Conservation (phyloP, 31 red algal species). For the Porphyra umbilicalis region DNA sequence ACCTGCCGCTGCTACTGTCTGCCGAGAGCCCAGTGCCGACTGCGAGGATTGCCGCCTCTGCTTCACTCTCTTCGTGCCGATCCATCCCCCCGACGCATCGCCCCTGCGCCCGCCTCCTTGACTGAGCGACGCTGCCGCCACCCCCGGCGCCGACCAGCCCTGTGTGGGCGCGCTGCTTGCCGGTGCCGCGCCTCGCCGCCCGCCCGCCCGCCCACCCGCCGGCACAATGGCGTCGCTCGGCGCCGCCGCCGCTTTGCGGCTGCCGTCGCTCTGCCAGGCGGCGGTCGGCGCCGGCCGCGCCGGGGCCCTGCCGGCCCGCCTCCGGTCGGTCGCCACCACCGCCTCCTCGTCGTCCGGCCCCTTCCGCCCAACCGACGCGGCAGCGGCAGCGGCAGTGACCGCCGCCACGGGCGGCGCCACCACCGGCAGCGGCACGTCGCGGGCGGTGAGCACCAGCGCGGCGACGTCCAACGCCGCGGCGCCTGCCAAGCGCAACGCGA, state of each 20-base stretch:
- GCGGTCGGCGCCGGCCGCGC: neutral
- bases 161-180: too few relatives aligned
- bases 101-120: too few relatives aligned
- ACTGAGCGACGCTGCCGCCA: too few relatives aligned
- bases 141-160: too few relatives aligned
- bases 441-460: neutral
- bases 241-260: neutral
- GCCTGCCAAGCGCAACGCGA: conserved; percentile 37
- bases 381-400: neutral
- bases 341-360: neutral
- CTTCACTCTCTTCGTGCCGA: too few relatives aligned
- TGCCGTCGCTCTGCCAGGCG: neutral
- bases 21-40: too few relatives aligned
- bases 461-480: neutral
- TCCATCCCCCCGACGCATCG: too few relatives aligned
- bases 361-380: neutral
- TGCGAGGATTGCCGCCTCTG: too few relatives aligned
- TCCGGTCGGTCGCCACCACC: neutral
- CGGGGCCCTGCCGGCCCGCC: neutral
- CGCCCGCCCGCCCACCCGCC: neutral
- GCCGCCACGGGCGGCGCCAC: neutral
- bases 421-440: neutral
- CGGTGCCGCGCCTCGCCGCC: too few relatives aligned
- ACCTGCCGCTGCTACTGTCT: too few relatives aligned
- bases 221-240: neutral